Base-by-base conservation (phyloP, 2,329 filamentous ascomycete genomes). In the Colletotrichum sp. region DNA sequence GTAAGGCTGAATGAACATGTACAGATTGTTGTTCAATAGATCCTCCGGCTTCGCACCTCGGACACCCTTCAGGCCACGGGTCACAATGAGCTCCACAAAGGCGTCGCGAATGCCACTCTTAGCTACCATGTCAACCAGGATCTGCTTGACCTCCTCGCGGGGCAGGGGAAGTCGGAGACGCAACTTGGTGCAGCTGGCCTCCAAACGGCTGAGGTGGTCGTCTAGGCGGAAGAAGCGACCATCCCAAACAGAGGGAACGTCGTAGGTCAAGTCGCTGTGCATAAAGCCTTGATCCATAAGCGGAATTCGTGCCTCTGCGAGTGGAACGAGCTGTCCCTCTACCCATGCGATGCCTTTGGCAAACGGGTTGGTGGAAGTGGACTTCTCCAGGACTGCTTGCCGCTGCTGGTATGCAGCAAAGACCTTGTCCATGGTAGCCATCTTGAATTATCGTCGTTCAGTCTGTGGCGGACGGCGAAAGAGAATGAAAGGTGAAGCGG, bases 251-350 rank as follows among this genome's bases (percentile, higher is more conserved):
- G 87, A 80, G 1, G 88, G 87, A 0, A 90, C 89, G 65, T 90
- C 88, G 79, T 90, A 90, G 3, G 89, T 90, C 4, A 90, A 78
- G 60, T 90, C 88, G 80, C 87, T 86, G 80, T 87, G 88, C 78
- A 90, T 80, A 79, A 90, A 90, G 21, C 89, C 89, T 80, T 90
- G 85, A 76, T 90, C 89, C 1, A 88, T 77, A 1, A 90, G 79
- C 1, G 89, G 89, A n/a, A 90, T 88, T 16, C 83, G 84, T 2
- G 89, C 89, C 65, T 89, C 80, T n/a, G 82, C 48, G 9, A 90
- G 79, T 6, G 88, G 87, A 0, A 85, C 82, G 12, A 87, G 80
- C 57, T 86, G 78, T 28, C 86, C 86, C 65, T 85, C 82, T 4
- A 89, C 79, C 88, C 86, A 90, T 26, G 88, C 88, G 5, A 89